Conservation (phyloP, 768 basidiomycete genomes). For the Ramaria sp. region DNA sequence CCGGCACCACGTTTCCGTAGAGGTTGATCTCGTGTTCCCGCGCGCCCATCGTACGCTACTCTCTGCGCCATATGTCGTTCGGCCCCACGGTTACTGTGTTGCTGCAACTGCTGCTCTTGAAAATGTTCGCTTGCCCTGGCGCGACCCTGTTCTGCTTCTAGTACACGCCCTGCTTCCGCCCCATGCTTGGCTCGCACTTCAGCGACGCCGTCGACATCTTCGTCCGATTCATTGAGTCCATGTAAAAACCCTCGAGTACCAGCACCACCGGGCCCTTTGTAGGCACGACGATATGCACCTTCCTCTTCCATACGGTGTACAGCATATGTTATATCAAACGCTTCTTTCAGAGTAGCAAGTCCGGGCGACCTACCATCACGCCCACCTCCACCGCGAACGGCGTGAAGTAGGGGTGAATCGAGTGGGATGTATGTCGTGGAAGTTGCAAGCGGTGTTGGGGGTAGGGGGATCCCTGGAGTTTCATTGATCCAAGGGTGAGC, state of each 20-base stretch:
- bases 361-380: slow-evolving; percentile 85
- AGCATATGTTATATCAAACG: slow-evolving; percentile 97
- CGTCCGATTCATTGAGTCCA: slow-evolving; percentile 91
- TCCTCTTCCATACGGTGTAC: slow-evolving; percentile 99
- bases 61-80: slow-evolving; percentile 6
- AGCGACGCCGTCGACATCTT: slow-evolving; percentile 40
- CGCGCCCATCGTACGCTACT: slow-evolving; percentile 47
- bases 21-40: slow-evolving; percentile 51
- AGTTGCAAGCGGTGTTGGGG: slow-evolving; percentile 49
- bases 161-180: slow-evolving; percentile 24
- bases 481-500: slow-evolving; percentile 92
- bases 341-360: slow-evolving; percentile 86
- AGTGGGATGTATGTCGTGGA: slow-evolving; percentile 35
- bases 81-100: slow-evolving; percentile 13
- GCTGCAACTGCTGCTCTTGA: slow-evolving; percentile 17
- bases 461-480: slow-evolving; percentile 47
- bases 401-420: slow-evolving; percentile 85
- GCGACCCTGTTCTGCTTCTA: slow-evolving; percentile 25
- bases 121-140: slow-evolving; percentile 17
- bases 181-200: slow-evolving; percentile 22
- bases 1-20: slow-evolving; percentile 20
- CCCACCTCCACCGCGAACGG: slow-evolving; percentile 58
- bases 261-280: slow-evolving; percentile 67
- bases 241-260: slow-evolving; percentile 69
- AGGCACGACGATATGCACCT: slow-evolving; percentile 75